phyloP scores from a whole-genome alignment of 139 green algal species.

The Dunaliella primolecta region DNA sequence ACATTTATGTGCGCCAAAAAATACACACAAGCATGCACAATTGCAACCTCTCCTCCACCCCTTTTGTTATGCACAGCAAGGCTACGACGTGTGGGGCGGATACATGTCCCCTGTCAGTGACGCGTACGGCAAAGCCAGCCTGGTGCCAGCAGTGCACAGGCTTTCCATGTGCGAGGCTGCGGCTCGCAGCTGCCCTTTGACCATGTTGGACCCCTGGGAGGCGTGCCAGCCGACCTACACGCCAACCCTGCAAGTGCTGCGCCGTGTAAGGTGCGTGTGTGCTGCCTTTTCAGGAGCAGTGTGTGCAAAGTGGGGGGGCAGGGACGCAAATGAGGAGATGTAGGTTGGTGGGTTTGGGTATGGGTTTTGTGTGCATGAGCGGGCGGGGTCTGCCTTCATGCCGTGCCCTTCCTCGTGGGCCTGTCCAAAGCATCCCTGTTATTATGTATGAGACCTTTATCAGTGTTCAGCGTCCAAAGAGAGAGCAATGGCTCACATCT shows the following conservation, averaged over 20 bases:
- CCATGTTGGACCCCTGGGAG: slow-evolving; percentile 82
- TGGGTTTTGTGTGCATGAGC: too few species aligned
- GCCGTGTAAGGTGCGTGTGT: slow-evolving; percentile 30
- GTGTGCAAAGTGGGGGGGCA: too few species aligned
- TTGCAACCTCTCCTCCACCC: too few species aligned
- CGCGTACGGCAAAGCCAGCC: slow-evolving; percentile 68
- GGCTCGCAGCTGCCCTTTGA: slow-evolving; percentile 4
- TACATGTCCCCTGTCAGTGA: slow-evolving; percentile 81
- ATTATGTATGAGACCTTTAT: too few species aligned
- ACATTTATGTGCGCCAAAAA: neutral
- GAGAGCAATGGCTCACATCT: too few species aligned
- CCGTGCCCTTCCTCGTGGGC: too few species aligned
- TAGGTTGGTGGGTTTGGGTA: too few species aligned
- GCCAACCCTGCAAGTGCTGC: slow-evolving; percentile 64
- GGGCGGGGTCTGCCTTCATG: too few species aligned
- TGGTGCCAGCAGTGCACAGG: slow-evolving; percentile 38
- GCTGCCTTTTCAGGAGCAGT: too few species aligned
- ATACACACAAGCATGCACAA: neutral
- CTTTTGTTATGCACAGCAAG: slow-evolving; percentile 31
- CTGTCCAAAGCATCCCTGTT: too few species aligned
- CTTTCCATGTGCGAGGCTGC: slow-evolving; percentile 69
- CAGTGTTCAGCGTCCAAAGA: too few species aligned
- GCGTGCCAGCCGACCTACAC: slow-evolving; percentile 58
- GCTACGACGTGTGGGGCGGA: slow-evolving; percentile 66
- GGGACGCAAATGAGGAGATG: too few species aligned